These are phyloP conservation scores for Hordeum pubiflorum DNA, from an alignment of 202 grass and related monocot genomes.

Conservation along the genomic window DNA sequence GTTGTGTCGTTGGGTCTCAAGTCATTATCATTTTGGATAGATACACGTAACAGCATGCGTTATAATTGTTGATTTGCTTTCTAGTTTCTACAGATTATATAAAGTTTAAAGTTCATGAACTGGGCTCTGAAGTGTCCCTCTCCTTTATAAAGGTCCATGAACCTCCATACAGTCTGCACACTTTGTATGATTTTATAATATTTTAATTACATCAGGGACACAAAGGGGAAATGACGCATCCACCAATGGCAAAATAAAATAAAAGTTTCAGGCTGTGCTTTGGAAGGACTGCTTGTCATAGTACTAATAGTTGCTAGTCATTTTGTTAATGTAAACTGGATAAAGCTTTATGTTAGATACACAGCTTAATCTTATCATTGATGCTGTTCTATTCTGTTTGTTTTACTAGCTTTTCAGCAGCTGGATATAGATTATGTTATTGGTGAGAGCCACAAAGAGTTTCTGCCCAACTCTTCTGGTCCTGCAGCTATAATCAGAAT, in stretches of 20 bases:
- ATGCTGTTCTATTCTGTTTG: conserved; percentile 28
- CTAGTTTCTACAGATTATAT: background rate
- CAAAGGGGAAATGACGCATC: background rate
- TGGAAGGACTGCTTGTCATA: background rate
- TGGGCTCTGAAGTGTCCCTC: background rate
- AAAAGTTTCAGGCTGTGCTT: background rate
- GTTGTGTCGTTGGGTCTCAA: background rate
- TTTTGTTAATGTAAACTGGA: conserved; percentile 16
- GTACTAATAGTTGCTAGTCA: background rate
- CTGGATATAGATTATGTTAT: conserved; percentile 95
- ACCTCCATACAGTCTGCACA: conserved; percentile 3
- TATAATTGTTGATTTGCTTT: background rate
- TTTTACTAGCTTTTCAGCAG: conserved; percentile 87
- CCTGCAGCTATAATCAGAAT: conserved; percentile 85
- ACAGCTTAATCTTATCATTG: conserved; percentile 3
- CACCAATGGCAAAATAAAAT: background rate
- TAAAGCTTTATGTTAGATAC: background rate
- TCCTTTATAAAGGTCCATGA: background rate
- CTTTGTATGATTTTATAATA: background rate
- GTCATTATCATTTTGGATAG: background rate
- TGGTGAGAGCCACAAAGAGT: conserved; percentile 72
- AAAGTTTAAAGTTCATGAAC: background rate
- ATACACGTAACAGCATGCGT: background rate
- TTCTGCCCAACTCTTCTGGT: conserved; percentile 72
- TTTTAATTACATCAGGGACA: background rate